phyloP scores from a whole-genome alignment of 2,329 filamentous ascomycete species.

The Fusarium duplospermum region DNA sequence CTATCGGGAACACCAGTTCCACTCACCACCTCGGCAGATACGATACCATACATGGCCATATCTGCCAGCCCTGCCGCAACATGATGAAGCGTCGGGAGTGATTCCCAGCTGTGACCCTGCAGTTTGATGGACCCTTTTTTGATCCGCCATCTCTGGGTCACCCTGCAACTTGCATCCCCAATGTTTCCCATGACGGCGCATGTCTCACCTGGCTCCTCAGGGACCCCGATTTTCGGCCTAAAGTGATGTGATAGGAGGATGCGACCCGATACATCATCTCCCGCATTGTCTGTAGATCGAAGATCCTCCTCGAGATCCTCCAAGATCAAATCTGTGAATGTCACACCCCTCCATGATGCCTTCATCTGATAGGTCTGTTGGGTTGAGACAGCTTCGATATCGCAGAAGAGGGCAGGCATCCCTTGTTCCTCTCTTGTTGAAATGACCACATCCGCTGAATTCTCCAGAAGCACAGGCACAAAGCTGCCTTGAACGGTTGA shows the following conservation, averaged over 20 bases:
- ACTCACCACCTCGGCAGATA: conserved; percentile 15
- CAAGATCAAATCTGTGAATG: conserved; percentile 16
- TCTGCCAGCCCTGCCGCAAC: conserved; percentile 24
- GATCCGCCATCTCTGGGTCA: conserved; percentile 1
- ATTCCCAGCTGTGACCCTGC: conserved; percentile 18
- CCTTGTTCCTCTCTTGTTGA: conserved; percentile 70
- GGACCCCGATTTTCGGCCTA: conserved; percentile 13
- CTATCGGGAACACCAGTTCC: conserved; percentile 3
- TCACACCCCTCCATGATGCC: conserved; percentile 23
- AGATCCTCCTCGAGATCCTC: conserved; percentile 10
- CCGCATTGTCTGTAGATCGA: not conserved
- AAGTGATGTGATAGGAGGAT: conserved; percentile 14
- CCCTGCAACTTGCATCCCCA: conserved; percentile 3
- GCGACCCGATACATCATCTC: not conserved
- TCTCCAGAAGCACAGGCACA: conserved; percentile 63
- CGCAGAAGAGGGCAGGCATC: conserved; percentile 68
- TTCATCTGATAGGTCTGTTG: conserved; percentile 14
- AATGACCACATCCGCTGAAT: conserved; percentile 63
- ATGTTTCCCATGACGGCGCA: conserved; percentile 13
- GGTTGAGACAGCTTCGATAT: conserved; percentile 54
- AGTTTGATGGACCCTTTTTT: not conserved
- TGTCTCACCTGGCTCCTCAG: conserved; percentile 2
- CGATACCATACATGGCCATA: conserved; percentile 27
- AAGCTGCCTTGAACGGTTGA: conserved; percentile 62
- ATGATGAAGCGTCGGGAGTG: conserved; percentile 32